Percentiles rank a stretch among this genome's conserved stretches.
These are phyloP conservation scores for Alternaria sp. DNA, from an alignment of 2,329 filamentous ascomycete species.

Conservation along the genomic window DNA sequence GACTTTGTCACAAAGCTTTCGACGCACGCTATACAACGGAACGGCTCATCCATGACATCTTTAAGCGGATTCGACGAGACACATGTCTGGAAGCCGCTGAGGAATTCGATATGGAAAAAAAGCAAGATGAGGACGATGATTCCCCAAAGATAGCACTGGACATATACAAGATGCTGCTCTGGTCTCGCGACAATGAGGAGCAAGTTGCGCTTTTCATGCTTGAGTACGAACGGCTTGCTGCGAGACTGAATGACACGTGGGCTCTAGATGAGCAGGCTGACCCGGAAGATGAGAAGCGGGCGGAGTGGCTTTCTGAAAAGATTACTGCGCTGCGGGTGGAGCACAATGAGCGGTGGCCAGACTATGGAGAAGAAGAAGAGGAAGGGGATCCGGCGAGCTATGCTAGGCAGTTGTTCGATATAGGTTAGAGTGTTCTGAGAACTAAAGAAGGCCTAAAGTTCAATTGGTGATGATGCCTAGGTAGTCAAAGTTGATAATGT, in stretches of 20 bases:
- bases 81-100: neutral
- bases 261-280: neutral
- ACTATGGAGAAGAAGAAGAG: neutral
- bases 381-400: neutral
- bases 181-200: neutral
- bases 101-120: neutral
- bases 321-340: neutral
- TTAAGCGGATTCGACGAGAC: neutral
- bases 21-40: neutral
- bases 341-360: neutral
- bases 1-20: neutral
- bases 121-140: neutral
- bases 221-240: neutral
- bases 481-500: too few relatives aligned
- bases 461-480: neutral
- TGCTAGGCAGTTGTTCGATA: neutral
- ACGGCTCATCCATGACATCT: neutral
- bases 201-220: neutral
- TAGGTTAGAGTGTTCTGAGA: neutral
- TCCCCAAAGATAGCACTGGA: neutral
- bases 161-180: neutral
- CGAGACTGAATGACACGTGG: neutral
- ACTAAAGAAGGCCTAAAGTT: neutral
- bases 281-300: neutral
- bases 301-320: neutral